phyloP scores from a whole-genome alignment of 2,329 filamentous ascomycete genomes.

The Penicillium sp. region DNA sequence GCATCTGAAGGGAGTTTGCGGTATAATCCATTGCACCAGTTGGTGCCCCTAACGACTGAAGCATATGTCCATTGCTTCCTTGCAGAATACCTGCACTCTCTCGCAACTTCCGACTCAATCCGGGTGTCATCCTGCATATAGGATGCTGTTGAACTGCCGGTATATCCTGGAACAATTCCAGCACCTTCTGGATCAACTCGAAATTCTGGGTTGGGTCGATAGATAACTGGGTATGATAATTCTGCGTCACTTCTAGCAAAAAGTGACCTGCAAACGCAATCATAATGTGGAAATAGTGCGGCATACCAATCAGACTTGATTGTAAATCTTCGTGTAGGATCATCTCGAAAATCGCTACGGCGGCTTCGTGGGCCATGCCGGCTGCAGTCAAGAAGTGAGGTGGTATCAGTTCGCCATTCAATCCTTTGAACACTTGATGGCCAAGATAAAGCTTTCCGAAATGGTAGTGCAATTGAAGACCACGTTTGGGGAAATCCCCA shows the following conservation, averaged over 20 bases:
- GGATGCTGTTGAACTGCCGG: constrained; percentile 25
- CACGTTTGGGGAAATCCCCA: constrained; percentile 50
- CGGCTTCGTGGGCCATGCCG: constrained; percentile 33
- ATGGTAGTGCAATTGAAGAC: constrained; percentile 49
- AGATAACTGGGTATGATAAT: constrained; percentile 38
- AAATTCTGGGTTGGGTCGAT: constrained; percentile 29
- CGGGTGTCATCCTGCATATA: constrained; percentile 26
- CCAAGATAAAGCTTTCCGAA: constrained; percentile 52
- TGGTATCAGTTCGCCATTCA: constrained; percentile 38
- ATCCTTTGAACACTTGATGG: constrained; percentile 49
- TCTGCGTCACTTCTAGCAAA: constrained; percentile 41
- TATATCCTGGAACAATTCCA: constrained; percentile 20
- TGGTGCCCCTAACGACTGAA: not conserved
- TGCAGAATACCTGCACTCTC: constrained; percentile 19
- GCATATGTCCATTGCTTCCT: not conserved
- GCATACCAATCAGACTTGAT: constrained; percentile 40
- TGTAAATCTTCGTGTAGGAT: constrained; percentile 41
- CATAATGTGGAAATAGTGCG: constrained; percentile 47
- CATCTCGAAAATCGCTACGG: constrained; percentile 41
- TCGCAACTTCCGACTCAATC: constrained; percentile 21
- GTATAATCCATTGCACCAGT: constrained; percentile 7
- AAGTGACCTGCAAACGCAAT: constrained; percentile 46
- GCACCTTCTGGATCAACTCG: constrained; percentile 15
- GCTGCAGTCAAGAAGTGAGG: constrained; percentile 32
- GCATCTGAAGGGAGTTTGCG: constrained; percentile 1